Conservation (phyloP, 2,329 filamentous ascomycete genomes). For the Neoascochyta sp. region DNA sequence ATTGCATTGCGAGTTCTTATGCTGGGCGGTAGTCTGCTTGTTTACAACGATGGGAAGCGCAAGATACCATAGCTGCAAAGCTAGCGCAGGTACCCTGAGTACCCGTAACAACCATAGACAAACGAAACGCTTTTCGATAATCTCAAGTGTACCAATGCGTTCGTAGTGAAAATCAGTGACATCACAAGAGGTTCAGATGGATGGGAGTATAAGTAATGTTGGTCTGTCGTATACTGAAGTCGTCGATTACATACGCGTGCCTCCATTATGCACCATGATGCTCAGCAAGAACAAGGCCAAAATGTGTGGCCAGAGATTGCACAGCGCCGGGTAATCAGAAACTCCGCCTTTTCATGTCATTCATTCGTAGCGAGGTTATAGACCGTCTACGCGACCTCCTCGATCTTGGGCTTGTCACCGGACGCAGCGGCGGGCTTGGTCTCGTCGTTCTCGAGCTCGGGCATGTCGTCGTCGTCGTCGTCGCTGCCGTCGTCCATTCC, state of each 20-base stretch:
- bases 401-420: conserved; percentile 44
- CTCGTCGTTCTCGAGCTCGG: conserved; percentile 55
- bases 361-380: conserved; percentile 11
- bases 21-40: conserved; percentile 2
- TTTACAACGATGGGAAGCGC: too few species aligned
- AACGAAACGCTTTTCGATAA: too few species aligned
- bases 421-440: conserved; percentile 27
- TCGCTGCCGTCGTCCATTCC: conserved; percentile 42
- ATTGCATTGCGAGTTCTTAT: too few species aligned
- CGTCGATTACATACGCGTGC: conserved; percentile 6
- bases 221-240: conserved; percentile 6
- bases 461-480: conserved; percentile 70
- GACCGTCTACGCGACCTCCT: conserved; percentile 40
- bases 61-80: too few species aligned
- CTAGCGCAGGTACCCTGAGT: too few species aligned
- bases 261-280: conserved; percentile 2
- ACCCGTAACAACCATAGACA: too few species aligned
- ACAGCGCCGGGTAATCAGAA: conserved; percentile 5
- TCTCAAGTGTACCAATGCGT: too few species aligned
- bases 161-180: too few species aligned
- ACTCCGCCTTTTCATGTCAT: conserved; percentile 7
- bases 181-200: neutral
- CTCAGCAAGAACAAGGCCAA: conserved; percentile 1
- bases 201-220: conserved; percentile 8
- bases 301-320: conserved; percentile 2